Evolutionary conservation across 768 basidiomycete species (phyloP).

Genomic region (Leccinum subtestaceum): DNA sequence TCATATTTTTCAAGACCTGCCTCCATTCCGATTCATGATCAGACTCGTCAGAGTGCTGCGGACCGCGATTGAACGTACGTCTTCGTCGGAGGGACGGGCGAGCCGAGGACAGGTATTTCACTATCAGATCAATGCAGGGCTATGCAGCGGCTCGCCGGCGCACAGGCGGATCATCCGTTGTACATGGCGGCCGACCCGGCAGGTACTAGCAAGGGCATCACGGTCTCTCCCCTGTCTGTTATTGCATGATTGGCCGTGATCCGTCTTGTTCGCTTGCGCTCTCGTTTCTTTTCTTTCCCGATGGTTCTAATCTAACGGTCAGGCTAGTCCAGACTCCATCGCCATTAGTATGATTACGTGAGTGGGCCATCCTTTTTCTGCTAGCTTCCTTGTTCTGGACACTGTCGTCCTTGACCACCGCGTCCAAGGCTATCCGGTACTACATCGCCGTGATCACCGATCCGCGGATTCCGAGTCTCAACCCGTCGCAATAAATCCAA

Average conservation of each 20-base stretch:
- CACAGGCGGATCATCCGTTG: neutral
- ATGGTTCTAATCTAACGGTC: neutral
- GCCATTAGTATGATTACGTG: neutral
- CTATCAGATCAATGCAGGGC: neutral
- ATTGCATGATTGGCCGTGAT: neutral
- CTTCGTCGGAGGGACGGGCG: neutral
- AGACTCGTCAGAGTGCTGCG: neutral
- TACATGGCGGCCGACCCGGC: neutral
- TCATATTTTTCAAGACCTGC: neutral
- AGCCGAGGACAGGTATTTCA: neutral
- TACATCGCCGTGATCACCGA: neutral
- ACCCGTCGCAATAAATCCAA: neutral
- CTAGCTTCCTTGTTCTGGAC: neutral
- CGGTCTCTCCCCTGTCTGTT: neutral
- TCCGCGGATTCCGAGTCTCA: neutral
- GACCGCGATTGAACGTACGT: neutral
- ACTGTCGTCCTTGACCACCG: neutral
- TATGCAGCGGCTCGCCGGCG: neutral
- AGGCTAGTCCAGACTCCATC: neutral
- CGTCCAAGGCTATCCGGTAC: neutral
- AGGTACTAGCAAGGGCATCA: neutral
- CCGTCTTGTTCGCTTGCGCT: neutral
- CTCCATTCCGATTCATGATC: neutral
- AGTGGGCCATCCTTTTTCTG: neutral
- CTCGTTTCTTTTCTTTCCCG: neutral